These are phyloP conservation scores for Tardiomyces digboiensis DNA, from an alignment of 1,139 yeast species.

Conservation along the genomic window DNA sequence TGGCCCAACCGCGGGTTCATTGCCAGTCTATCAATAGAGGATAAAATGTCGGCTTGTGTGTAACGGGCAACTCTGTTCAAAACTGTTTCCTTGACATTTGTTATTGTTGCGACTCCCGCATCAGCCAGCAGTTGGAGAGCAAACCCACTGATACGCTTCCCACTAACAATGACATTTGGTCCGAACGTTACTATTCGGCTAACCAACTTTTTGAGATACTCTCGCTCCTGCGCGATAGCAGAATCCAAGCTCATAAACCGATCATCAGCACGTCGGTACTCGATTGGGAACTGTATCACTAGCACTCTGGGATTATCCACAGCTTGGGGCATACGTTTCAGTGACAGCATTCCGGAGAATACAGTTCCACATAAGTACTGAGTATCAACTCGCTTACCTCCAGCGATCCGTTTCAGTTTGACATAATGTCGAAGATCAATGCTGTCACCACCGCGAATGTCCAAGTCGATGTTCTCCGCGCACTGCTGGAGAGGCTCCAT, in stretches of 20 bases:
- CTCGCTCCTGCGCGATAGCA: constrained; percentile 80
- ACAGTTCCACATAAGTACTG: constrained; percentile 67
- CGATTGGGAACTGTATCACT: constrained; percentile 81
- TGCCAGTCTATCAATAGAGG: constrained; percentile 56
- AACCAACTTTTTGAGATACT: constrained; percentile 73
- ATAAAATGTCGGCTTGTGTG: constrained; percentile 73
- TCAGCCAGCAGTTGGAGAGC: constrained; percentile 66
- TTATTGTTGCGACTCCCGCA: constrained; percentile 69
- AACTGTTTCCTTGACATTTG: constrained; percentile 74
- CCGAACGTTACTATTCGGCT: constrained; percentile 65
- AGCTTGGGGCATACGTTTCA: constrained; percentile 62
- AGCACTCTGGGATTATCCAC: constrained; percentile 67
- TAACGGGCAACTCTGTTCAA: constrained; percentile 71
- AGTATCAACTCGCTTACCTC: constrained; percentile 54
- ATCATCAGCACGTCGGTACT: constrained; percentile 55
- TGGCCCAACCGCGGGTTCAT: constrained; percentile 55
- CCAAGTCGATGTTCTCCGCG: constrained; percentile 41
- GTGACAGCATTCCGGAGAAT: constrained; percentile 79
- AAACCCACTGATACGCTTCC: constrained; percentile 74
- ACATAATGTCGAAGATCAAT: constrained; percentile 82
- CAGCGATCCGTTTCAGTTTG: constrained; percentile 75
- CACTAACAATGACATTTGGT: constrained; percentile 75
- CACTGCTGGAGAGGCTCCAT: constrained; percentile 36
- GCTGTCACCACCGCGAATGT: constrained; percentile 55
- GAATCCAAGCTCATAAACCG: constrained; percentile 75